Conservation (phyloP, 2,329 filamentous ascomycete species). For the Colletotrichum zoysiae region DNA sequence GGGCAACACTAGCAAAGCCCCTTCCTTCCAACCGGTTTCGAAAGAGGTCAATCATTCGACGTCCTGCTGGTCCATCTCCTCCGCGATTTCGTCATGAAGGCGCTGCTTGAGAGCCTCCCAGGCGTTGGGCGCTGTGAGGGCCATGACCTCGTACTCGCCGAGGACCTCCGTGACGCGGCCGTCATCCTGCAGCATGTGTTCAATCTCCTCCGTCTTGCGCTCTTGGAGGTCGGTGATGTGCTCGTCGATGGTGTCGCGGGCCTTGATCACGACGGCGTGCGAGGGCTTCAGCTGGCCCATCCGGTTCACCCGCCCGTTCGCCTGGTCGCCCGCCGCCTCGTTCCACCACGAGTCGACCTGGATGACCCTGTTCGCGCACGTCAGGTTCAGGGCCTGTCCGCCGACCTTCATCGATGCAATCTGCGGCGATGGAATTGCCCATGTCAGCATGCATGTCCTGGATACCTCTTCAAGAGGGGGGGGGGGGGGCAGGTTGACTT, state of each 20-base stretch:
- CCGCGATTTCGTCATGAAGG: background rate
- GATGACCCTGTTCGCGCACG: constrained; percentile 64
- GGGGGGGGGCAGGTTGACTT: constrained; percentile 39
- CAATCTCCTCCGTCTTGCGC: constrained; percentile 63
- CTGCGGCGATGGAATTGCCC: background rate
- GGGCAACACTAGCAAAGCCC: background rate
- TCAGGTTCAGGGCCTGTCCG: constrained; percentile 56
- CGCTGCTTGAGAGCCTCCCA: background rate
- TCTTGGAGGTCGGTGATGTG: constrained; percentile 67
- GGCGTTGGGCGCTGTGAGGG: background rate
- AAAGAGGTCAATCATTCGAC: background rate
- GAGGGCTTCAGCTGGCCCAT: constrained; percentile 74
- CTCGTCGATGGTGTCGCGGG: constrained; percentile 69
- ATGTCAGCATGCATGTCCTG: background rate
- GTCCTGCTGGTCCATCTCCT: background rate
- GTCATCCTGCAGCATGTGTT: constrained; percentile 50
- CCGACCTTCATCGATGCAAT: constrained; percentile 53
- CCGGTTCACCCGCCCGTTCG: constrained; percentile 70
- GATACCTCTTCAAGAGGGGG: constrained; percentile 26
- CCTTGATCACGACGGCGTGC: constrained; percentile 68
- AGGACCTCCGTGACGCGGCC: constrained; percentile 32
- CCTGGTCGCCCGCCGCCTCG: constrained; percentile 70
- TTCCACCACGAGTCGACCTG: constrained; percentile 74
- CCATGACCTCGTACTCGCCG: constrained; percentile 10
- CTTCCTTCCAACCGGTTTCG: background rate